Conservation (phyloP, 139 green algal species). For the Coelastrella sp. region DNA sequence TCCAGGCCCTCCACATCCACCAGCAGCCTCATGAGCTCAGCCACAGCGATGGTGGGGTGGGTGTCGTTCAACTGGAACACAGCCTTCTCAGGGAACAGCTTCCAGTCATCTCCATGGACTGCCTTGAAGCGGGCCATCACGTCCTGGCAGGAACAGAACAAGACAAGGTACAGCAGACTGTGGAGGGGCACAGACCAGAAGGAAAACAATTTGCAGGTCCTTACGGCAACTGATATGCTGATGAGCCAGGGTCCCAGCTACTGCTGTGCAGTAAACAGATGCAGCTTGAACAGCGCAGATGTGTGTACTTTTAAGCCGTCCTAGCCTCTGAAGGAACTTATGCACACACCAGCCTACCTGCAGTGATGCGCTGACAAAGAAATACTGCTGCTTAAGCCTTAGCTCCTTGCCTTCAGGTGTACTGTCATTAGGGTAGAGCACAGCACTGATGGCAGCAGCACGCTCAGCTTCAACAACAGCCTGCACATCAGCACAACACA, state of each 20-base stretch:
- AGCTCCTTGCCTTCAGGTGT: slow-evolving; percentile 98
- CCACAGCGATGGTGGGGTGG: slow-evolving; percentile 96
- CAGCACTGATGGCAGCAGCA: slow-evolving; percentile 93
- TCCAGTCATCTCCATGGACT: slow-evolving; percentile 66
- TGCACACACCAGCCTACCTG: slow-evolving; percentile 71
- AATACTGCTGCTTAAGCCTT: slow-evolving; percentile 99
- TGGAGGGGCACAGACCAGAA: neutral
- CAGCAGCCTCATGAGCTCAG: slow-evolving; percentile 98
- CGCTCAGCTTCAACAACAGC: slow-evolving; percentile 85
- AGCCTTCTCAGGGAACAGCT: slow-evolving; percentile 87
- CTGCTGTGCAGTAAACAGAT: neutral
- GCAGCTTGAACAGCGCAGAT: neutral
- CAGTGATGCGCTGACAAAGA: slow-evolving; percentile 96
- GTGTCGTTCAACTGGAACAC: slow-evolving; percentile 98
- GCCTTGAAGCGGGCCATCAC: slow-evolving; percentile 80
- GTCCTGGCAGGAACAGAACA: slow-evolving; percentile 58
- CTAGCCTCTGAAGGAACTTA: neutral
- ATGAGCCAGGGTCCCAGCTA: neutral
- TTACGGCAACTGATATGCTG: too few relatives aligned
- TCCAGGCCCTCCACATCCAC: slow-evolving; percentile 96
- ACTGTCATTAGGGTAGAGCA: slow-evolving; percentile 99
- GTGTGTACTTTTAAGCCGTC: neutral
- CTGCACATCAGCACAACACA: slow-evolving; percentile 48
- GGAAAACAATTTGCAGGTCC: too few relatives aligned
- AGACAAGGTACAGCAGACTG: neutral